phyloP scores from a whole-genome alignment of 1,139 yeast genomes.

The Protomyces lactucae-debilis region DNA sequence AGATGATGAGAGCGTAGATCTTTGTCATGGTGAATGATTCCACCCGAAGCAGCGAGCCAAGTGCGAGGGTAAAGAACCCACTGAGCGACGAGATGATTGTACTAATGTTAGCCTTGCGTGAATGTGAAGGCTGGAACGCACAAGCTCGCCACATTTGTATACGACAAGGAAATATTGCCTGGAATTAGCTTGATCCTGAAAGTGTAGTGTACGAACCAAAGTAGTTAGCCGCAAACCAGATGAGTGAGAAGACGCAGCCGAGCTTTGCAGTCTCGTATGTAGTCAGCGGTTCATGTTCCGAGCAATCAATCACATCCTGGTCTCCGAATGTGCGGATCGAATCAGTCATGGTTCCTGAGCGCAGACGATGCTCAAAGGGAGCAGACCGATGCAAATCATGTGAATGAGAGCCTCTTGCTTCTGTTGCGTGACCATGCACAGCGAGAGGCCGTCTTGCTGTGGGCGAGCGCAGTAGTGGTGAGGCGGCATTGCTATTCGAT shows the following conservation, averaged over 20 bases:
- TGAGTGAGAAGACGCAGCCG: slow-evolving; percentile 71
- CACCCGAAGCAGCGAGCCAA: slow-evolving; percentile 69
- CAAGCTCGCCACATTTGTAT: slow-evolving; percentile 28
- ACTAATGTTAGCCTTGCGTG: slow-evolving; percentile 42
- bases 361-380: slow-evolving; percentile 1
- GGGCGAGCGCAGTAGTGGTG: background rate
- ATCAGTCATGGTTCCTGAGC: slow-evolving; percentile 7
- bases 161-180: slow-evolving; percentile 21
- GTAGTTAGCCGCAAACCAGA: slow-evolving; percentile 88
- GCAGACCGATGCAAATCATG: too few relatives aligned
- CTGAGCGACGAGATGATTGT: slow-evolving; percentile 88
- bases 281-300: slow-evolving; percentile 33
- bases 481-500: background rate
- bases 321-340: slow-evolving; percentile 19
- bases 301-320: slow-evolving; percentile 6
- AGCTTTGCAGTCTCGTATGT: slow-evolving; percentile 45
- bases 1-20: slow-evolving; percentile 61
- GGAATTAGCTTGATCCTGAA: slow-evolving; percentile 73
- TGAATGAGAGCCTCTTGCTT: background rate
- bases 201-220: slow-evolving; percentile 78
- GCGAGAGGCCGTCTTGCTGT: background rate
- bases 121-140: background rate
- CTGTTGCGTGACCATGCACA: background rate
- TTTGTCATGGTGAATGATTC: slow-evolving; percentile 66
- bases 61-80: slow-evolving; percentile 79